Evolutionary conservation across 164 flowering plant species (phyloP).

Genomic region (Pachysandra terminalis): DNA sequence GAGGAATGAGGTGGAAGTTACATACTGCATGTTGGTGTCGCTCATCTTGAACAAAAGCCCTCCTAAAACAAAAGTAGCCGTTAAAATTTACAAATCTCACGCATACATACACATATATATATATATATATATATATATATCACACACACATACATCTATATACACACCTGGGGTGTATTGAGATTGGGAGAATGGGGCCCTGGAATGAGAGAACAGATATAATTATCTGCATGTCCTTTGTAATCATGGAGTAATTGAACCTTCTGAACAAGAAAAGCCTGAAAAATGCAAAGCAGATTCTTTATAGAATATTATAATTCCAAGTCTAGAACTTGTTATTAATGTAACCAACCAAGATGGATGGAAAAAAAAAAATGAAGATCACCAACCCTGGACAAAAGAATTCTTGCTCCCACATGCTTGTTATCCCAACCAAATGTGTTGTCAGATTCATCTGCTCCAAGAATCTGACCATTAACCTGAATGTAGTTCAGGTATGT

Average conservation of each 20-base stretch:
- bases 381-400: slow-evolving; percentile 69
- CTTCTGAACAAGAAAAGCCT: slow-evolving; percentile 81
- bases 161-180: slow-evolving; percentile 91
- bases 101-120: slow-evolving; percentile 7
- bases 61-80: no score
- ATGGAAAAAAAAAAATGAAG: background rate
- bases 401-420: slow-evolving; percentile 88
- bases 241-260: slow-evolving; percentile 69
- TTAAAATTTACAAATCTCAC: slow-evolving; percentile 10
- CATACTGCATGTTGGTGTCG: slow-evolving; percentile 83
- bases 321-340: background rate
- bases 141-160: no score
- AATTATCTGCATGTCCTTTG: slow-evolving; percentile 83
- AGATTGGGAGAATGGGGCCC: slow-evolving; percentile 53
- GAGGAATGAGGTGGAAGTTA: slow-evolving; percentile 73
- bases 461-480: slow-evolving; percentile 72
- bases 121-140: no score
- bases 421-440: slow-evolving; percentile 97
- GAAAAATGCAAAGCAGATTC: slow-evolving; percentile 17
- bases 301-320: no score
- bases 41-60: slow-evolving; percentile 70
- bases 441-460: slow-evolving; percentile 74
- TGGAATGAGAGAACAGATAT: slow-evolving; percentile 73
- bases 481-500: slow-evolving; percentile 69
- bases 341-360: no score